Base-by-base conservation (phyloP, 108 stramenopile genomes). In the Cyclostephanos tholiformis region DNA sequence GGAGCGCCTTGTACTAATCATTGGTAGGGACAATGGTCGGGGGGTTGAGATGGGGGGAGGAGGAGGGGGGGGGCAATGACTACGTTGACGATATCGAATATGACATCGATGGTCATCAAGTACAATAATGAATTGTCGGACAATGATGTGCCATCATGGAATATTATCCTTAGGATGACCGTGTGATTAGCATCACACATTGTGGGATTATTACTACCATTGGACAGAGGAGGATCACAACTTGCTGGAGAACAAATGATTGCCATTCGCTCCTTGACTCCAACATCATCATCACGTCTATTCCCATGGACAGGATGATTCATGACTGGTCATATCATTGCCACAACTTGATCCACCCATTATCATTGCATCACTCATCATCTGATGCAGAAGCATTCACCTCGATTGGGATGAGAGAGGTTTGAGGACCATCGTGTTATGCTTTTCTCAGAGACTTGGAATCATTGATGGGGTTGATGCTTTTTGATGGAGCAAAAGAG, bases 361-460 rank as follows among this genome's bases (percentile, higher is more conserved):
- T 63, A 65, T 50, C 70, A 69, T n/a, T n/a, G n/a, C n/a, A n/a
- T n/a, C n/a, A n/a, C n/a, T n/a, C n/a, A n/a, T n/a, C n/a, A n/a
- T n/a, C n/a, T n/a, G 69, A 77, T 12, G 41, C 4, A 36, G 39
- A 49, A 2, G 29, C 12, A 48, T 36, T 41, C n/a, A 39, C 48
- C 39, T 38, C 41, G 41, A 44, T 10, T 0, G 36, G 19, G 10
- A 36, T 4, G 38, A 62, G 61, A 22, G 61, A 41, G 22, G 20
- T 41, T 26, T 79, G 72, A 38, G 79, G 79, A n/a, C 79, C 79
- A 11, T 80, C 79, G 11, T 67, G 79, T 6, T 52, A 80, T 63
- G 60, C 72, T 4, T 71, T 80, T 36, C 8, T 80, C 5, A 74
- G 69, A 26, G 72, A 80, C 62, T 53, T 64, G 12, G 62, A 73